Evolutionary conservation across 192 early-diverging fungal genomes (phyloP).

Genomic region (Podila epigama): DNA sequence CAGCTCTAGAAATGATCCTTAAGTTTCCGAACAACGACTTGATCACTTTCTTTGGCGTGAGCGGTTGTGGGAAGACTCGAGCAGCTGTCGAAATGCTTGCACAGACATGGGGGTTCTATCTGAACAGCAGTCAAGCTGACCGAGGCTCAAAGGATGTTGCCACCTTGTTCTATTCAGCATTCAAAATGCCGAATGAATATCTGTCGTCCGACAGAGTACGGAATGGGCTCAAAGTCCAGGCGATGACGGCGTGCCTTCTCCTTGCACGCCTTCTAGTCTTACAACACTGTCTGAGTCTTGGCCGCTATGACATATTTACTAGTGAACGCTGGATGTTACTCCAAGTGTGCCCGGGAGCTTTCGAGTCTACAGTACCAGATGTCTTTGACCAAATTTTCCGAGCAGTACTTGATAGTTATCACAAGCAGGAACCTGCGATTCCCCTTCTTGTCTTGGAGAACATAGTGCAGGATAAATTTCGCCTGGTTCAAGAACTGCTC

Average conservation of each 20-base stretch:
- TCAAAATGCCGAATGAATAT: conserved; percentile 21
- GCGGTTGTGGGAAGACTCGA: conserved; percentile 37
- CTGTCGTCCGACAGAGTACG: conserved; percentile 31
- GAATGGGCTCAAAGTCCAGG: conserved; percentile 43
- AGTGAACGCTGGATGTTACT: conserved; percentile 47
- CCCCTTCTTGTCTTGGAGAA: conserved; percentile 12
- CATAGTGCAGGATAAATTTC: conserved; percentile 26
- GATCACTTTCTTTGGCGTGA: conserved; percentile 38
- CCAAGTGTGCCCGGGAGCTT: conserved; percentile 47
- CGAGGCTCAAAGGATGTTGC: conserved; percentile 38
- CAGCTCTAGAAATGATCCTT: conserved; percentile 15
- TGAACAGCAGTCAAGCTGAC: conserved; percentile 34
- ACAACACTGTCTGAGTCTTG: conserved; percentile 39
- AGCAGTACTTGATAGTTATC: conserved; percentile 13
- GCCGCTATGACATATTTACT: conserved; percentile 31
- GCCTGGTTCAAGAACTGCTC: conserved; percentile 17
- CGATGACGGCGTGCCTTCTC: conserved; percentile 28
- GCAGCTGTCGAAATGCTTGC: conserved; percentile 48
- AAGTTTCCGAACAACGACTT: conserved; percentile 36
- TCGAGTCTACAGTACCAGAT: conserved; percentile 22
- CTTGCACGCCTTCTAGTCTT: conserved; percentile 40
- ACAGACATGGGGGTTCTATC: conserved; percentile 40
- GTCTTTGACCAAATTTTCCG: conserved; percentile 38
- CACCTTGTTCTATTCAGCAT: conserved; percentile 30
- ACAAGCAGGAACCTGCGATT: conserved; percentile 12